Conservation (phyloP, 2,329 filamentous ascomycete genomes). For the Aspergillus aculeatus region DNA sequence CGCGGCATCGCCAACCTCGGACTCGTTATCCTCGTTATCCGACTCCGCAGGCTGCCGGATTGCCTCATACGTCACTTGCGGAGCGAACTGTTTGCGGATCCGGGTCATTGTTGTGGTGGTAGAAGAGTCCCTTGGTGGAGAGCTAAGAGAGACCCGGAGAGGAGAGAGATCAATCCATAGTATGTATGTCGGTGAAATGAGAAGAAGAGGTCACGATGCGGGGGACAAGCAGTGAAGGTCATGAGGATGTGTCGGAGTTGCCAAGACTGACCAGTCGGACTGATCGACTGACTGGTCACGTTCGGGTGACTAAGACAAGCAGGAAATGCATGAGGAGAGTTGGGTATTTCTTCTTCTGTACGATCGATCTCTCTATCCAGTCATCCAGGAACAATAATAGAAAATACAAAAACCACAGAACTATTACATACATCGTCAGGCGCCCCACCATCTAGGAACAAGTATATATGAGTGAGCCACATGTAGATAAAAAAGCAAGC, state of each 20-base stretch:
- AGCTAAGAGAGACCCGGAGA: not conserved
- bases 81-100: constrained; percentile 34
- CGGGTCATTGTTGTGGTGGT: constrained; percentile 30
- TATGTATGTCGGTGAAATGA: not conserved
- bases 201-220: constrained; percentile 14
- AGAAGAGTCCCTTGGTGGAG: not conserved
- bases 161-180: constrained; percentile 15
- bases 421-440: constrained; percentile 16
- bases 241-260: constrained; percentile 1
- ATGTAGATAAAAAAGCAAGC: not conserved
- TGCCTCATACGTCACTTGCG: constrained; percentile 30
- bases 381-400: constrained; percentile 5
- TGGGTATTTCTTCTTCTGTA: constrained; percentile 11
- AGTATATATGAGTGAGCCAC: constrained; percentile 7
- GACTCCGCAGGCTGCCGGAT: constrained; percentile 28
- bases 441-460: constrained; percentile 6
- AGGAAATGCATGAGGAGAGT: constrained; percentile 8
- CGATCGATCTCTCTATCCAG: constrained; percentile 19
- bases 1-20: constrained; percentile 24
- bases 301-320: constrained; percentile 7
- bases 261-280: not conserved
- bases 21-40: constrained; percentile 29
- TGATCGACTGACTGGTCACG: constrained; percentile 1
- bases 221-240: constrained; percentile 1
- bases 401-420: not conserved